A percentile compares a stretch with the other conserved stretches of the same genome.
phyloP scores from a whole-genome alignment of 345 rosid genomes.

The Euphorbia pulcherrima region DNA sequence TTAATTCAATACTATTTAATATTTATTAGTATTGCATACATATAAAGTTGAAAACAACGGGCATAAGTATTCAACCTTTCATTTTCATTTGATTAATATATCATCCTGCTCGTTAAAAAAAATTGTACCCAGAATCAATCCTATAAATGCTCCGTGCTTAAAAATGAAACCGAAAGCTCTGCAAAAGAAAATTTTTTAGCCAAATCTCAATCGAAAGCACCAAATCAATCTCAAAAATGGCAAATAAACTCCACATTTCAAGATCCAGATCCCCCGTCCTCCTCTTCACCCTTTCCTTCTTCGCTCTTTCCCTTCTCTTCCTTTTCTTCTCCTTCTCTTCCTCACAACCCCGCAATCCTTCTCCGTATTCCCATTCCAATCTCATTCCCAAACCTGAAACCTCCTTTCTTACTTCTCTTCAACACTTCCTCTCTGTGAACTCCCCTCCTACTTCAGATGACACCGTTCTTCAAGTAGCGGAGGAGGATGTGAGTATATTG shows the following conservation, averaged over 20 bases:
- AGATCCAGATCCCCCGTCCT: conserved; percentile 44
- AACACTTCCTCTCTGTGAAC: conserved; percentile 42
- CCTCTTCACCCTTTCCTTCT: conserved; percentile 32
- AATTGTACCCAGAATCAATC: no score
- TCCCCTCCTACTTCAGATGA: conserved; percentile 40
- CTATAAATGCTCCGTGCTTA: no score
- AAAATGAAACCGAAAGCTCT: no score
- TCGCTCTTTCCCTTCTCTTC: conserved; percentile 25
- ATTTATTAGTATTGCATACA: no score
- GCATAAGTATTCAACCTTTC: no score
- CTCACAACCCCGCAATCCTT: conserved; percentile 11
- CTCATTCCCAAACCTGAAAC: conserved; percentile 35
- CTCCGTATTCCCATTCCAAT: conserved; percentile 1
- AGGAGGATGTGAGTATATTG: conserved; percentile 36
- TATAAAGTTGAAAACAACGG: no score
- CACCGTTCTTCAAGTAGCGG: conserved; percentile 25
- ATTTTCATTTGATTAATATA: no score
- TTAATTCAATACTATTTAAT: no score
- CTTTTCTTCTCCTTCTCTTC: conserved; percentile 23
- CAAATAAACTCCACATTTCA: conserved; percentile 26
- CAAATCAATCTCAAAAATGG: conserved; percentile 24
- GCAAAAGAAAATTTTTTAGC: no score
- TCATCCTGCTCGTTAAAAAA: no score
- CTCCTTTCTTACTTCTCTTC: conserved; percentile 73
- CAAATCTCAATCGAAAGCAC: no score